Conservation (phyloP, 2,329 filamentous ascomycete genomes). For the Ceratocystis cubensis region DNA sequence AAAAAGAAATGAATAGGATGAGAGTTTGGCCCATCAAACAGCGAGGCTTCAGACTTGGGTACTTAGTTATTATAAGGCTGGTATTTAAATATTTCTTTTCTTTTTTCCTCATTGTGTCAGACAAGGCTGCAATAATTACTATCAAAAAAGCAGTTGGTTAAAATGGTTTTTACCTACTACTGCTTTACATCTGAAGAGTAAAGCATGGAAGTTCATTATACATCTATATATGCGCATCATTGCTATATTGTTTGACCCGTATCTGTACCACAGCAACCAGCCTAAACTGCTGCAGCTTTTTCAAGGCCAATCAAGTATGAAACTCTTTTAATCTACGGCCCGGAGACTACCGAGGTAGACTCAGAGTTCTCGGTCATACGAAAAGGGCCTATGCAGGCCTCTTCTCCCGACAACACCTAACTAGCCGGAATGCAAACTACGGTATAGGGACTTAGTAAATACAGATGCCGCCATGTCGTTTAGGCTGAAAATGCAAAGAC, state of each 20-base stretch:
- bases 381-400: conserved; percentile 27
- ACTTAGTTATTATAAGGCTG: background rate
- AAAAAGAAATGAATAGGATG: background rate
- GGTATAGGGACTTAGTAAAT: background rate
- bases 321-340: conserved; percentile 40
- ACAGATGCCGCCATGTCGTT: background rate
- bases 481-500: background rate
- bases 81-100: too few species aligned
- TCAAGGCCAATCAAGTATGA: conserved; percentile 35
- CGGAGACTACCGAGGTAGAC: conserved; percentile 44
- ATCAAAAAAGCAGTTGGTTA: background rate
- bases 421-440: conserved; percentile 34
- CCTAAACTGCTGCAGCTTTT: conserved; percentile 49
- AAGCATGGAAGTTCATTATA: background rate
- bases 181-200: background rate
- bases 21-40: background rate
- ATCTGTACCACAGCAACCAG: conserved; percentile 50
- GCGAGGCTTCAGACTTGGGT: background rate
- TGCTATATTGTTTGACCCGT: conserved; percentile 44
- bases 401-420: conserved; percentile 41
- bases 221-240: background rate
- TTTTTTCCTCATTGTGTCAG: background rate
- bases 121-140: background rate
- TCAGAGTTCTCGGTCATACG: conserved; percentile 41
- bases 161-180: background rate